A percentile compares a stretch with the other conserved stretches of the same genome.
phyloP scores from a whole-genome alignment of 257 asterid genomes.

The Cynanchum wilfordii region DNA sequence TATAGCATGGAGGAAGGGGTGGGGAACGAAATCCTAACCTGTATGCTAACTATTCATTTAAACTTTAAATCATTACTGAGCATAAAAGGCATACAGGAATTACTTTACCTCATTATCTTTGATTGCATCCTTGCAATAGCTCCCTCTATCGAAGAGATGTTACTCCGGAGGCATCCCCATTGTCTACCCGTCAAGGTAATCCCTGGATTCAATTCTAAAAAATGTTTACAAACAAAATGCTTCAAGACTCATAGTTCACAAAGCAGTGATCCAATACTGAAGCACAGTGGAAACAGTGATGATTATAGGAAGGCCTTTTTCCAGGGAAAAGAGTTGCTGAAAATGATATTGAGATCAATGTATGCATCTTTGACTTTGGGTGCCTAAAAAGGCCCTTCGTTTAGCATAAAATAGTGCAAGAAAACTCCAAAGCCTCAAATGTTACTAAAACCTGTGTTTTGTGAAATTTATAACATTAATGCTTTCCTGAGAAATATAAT shows the following conservation, averaged over 20 bases:
- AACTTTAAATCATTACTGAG: background rate
- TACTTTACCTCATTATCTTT: conserved; percentile 26
- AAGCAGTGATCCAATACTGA: background rate
- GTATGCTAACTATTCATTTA: background rate
- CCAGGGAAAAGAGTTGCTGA: background rate
- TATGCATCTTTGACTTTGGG: background rate
- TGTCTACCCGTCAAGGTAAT: conserved; percentile 45
- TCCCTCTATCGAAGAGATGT: conserved; percentile 46
- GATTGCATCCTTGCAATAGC: conserved; percentile 41
- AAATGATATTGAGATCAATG: background rate
- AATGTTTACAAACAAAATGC: background rate
- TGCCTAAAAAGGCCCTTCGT: background rate
- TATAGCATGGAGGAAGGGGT: background rate
- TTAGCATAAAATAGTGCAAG: background rate
- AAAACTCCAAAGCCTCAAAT: background rate
- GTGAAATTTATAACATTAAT: too few species aligned
- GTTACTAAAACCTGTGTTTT: background rate
- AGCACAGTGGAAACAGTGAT: background rate
- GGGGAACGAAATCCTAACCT: background rate
- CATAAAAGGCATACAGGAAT: background rate
- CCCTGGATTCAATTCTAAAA: conserved; percentile 33
- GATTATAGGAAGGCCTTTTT: background rate
- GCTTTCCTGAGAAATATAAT: too few species aligned
- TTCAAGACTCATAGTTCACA: background rate
- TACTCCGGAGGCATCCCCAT: conserved; percentile 53